These are phyloP conservation scores for Penicillium hesseltinei DNA, from an alignment of 2,329 filamentous ascomycete genomes.

Conservation along the genomic window DNA sequence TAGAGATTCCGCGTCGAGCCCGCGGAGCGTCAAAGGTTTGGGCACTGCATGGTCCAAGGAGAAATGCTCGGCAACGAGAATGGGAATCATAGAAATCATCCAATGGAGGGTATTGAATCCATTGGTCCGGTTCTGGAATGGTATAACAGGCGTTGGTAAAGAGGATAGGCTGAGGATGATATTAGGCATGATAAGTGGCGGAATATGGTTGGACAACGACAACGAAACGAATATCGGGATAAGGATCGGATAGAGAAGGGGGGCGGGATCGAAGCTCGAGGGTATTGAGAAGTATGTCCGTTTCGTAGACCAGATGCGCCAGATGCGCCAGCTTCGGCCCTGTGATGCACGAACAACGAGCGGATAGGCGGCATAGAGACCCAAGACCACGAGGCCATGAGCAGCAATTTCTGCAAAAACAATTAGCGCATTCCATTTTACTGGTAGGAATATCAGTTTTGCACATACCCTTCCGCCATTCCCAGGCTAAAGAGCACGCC, in stretches of 20 bases:
- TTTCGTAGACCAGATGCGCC: conserved; percentile 28
- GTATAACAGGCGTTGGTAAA: conserved; percentile 70
- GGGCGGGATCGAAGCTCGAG: conserved; percentile 81
- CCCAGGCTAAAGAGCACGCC: conserved; percentile 32
- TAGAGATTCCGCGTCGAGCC: conserved; percentile 57
- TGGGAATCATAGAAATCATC: conserved; percentile 69
- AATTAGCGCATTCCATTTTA: conserved; percentile 8
- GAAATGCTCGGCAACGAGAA: conserved; percentile 53
- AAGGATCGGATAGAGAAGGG: conserved; percentile 78
- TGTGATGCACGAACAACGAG: conserved; percentile 49
- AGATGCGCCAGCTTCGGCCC: conserved; percentile 27
- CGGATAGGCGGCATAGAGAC: conserved; percentile 53
- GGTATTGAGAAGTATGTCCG: conserved; percentile 61
- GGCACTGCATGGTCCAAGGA: conserved; percentile 36
- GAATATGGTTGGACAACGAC: conserved; percentile 64
- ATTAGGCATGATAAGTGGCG: conserved; percentile 68
- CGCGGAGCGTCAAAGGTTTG: conserved; percentile 32
- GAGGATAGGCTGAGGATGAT: conserved; percentile 77
- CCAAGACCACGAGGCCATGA: conserved; percentile 31
- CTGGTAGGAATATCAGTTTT: background rate
- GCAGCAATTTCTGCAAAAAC: conserved; percentile 33
- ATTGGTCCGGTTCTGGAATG: conserved; percentile 56
- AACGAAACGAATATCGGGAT: conserved; percentile 75
- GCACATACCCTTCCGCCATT: conserved; percentile 40
- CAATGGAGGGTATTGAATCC: conserved; percentile 72